Evolutionary conservation across 2,329 filamentous ascomycete species (phyloP).

Genomic region (Ambrosiella beaveri): DNA sequence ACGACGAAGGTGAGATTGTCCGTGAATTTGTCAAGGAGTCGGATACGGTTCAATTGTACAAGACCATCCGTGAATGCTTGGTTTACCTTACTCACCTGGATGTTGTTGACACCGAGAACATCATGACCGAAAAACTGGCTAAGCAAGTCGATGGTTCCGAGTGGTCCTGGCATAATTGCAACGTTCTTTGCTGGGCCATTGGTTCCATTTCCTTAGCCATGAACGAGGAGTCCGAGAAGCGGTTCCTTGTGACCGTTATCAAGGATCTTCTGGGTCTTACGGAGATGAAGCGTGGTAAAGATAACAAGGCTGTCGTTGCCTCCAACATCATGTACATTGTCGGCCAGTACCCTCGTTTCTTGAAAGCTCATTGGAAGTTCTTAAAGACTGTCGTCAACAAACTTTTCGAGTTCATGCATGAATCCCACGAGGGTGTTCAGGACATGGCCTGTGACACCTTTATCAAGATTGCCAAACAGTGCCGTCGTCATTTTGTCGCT

Average conservation of each 20-base stretch:
- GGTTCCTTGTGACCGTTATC: conserved; percentile 95
- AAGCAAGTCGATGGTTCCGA: conserved; percentile 88
- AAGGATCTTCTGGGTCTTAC: conserved; percentile 93
- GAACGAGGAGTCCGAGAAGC: conserved; percentile 98
- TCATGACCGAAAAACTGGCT: conserved; percentile 97
- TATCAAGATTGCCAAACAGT: conserved; percentile 98
- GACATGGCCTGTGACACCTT: conserved; percentile 99
- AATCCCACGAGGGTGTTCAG: conserved; percentile 95
- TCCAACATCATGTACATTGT: conserved; percentile 99
- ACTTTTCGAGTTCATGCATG: conserved; percentile 99
- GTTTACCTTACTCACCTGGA: conserved; percentile 96
- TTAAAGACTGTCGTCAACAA: conserved; percentile 99
- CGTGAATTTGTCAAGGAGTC: conserved; percentile 99
- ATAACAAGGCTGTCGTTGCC: conserved; percentile 97
- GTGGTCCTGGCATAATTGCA: conserved; percentile 99
- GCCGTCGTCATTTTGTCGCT: conserved; percentile 90
- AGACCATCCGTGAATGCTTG: conserved; percentile 91
- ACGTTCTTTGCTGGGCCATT: conserved; percentile 98
- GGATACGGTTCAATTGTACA: conserved; percentile 97
- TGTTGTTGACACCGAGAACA: conserved; percentile 90
- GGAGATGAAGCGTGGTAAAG: conserved; percentile 98
- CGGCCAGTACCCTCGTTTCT: conserved; percentile 90
- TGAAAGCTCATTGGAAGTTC: conserved; percentile 99
- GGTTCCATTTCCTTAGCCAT: conserved; percentile 96
- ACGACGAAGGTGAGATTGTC: conserved; percentile 97